Conservation (phyloP, 1,284 basidiomycete genomes). For the Apiotrichum veenhuisii region DNA sequence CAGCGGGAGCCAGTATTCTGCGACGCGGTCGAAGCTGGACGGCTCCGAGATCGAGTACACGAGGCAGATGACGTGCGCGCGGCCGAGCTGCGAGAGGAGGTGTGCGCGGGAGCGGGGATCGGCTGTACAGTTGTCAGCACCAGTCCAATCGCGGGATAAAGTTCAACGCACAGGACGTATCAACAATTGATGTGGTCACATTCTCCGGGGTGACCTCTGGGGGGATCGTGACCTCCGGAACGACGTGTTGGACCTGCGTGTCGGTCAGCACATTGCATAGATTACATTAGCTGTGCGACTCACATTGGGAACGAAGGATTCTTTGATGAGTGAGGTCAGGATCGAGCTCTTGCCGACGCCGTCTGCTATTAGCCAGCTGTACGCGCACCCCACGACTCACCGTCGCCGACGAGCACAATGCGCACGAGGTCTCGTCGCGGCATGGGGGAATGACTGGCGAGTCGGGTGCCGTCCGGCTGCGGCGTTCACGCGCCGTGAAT, state of each 20-base stretch:
- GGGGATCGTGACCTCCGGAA: constrained; percentile 92
- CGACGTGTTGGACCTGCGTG: constrained; percentile 75
- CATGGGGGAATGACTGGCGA: constrained; percentile 21
- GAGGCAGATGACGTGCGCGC: constrained; percentile 96
- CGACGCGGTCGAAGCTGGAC: constrained; percentile 92
- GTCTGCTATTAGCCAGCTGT: no score
- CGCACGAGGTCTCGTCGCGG: constrained; percentile 53
- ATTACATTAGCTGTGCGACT: constrained; percentile 31
- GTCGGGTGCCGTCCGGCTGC: not conserved
- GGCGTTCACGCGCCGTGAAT: not conserved
- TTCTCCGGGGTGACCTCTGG: constrained; percentile 93
- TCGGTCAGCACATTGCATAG: not conserved
- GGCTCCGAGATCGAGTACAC: constrained; percentile 96
- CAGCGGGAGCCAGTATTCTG: constrained; percentile 97
- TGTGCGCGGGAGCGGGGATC: constrained; percentile 60
- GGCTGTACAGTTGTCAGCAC: constrained; percentile 18
- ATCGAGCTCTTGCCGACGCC: constrained; percentile 93
- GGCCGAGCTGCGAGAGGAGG: constrained; percentile 88
- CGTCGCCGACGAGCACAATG: constrained; percentile 90
- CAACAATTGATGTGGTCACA: constrained; percentile 91
- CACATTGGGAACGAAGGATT: constrained; percentile 84
- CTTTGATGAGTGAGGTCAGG: constrained; percentile 91
- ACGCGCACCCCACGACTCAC: no score
- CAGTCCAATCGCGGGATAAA: no score
- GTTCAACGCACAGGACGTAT: constrained; percentile 74